Evolutionary conservation across 2,329 filamentous ascomycete genomes (phyloP), one percentile per base, ranked within the genome.

Genomic region (Coniochaeta pulveracea): DNA sequence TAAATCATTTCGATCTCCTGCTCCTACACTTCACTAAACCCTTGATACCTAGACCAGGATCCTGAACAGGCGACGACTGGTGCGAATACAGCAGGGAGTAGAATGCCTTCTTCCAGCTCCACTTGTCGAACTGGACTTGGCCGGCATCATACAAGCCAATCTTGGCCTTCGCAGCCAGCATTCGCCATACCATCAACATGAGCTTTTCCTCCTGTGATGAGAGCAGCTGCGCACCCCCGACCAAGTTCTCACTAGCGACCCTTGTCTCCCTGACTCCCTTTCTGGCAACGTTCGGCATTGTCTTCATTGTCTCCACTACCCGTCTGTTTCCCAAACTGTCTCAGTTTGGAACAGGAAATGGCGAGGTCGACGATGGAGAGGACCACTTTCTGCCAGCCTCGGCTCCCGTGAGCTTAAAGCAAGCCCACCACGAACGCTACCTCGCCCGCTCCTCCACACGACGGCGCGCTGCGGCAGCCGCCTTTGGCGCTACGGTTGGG

Each of bases 401-500:
- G 37, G 72, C 74, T n/a, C 75, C 78, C 37, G 60, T 65, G 11
- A 61, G 60, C 32, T 63, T 78, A 43, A 66, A 68, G 22, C 68
- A 72, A 41, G 69, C 61, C 4, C 73, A 79, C 49, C 69, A 67
- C 15, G 70, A 72, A 46, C 69, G 76, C 47, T 67, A 63, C 23
- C 51, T 60, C 18, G 71, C 69, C 47, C 70, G 63, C 25, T 47
- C 63, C 39, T 57, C 65, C 31, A 57, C 69, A 25, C 58, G 64
- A 16, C 50, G 69, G 10, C 69, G 76, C 2, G 77, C 75, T 10
- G 57, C 69, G 37, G 76, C 81, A 2, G 57, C 69, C 37, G 76
- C 81, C 2, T 93, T 93, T 54, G 77, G 82, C 6, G 69, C 75
- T 1, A 93, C 83, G 8, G 72, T 91, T 22, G 84, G 76, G 1